Percentiles rank a stretch among this genome's conserved stretches.
Conservation (phyloP, 371 early-diverging fungal species). For the Funneliformis caledonium region DNA sequence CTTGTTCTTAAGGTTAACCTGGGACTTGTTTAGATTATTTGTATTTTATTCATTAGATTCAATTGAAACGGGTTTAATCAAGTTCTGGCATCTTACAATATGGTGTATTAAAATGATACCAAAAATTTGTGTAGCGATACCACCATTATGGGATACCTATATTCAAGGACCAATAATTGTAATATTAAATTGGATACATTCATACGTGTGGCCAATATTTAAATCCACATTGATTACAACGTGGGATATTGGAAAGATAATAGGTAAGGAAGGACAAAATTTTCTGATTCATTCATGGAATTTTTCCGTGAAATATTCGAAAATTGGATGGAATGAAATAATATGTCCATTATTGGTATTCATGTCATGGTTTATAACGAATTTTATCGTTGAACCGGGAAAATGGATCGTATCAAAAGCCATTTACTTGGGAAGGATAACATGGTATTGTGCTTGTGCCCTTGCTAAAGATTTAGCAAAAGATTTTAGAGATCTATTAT, state of each 20-base stretch:
- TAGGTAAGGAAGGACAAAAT: not conserved
- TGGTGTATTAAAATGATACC: slow-evolving; percentile 1
- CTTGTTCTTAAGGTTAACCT: slow-evolving; percentile 5
- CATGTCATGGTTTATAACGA: not conserved
- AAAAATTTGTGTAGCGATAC: not conserved
- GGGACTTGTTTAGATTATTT: slow-evolving; percentile 24
- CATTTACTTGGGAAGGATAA: slow-evolving; percentile 8
- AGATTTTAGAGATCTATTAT: slow-evolving; percentile 25
- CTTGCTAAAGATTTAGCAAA: slow-evolving; percentile 22
- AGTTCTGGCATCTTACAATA: not conserved
- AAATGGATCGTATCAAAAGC: slow-evolving; percentile 7
- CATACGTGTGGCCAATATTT: slow-evolving; percentile 5
- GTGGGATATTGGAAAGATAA: not conserved
- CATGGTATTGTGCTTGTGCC: slow-evolving; percentile 28
- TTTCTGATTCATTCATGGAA: slow-evolving; percentile 2
- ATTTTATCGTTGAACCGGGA: slow-evolving; percentile 16
- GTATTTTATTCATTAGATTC: slow-evolving; percentile 39
- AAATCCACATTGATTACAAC: not conserved
- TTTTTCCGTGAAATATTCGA: not conserved
- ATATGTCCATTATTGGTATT: not conserved
- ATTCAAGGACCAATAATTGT: not conserved
- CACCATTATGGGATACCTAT: not conserved
- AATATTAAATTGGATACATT: not conserved
- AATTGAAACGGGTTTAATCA: not conserved
- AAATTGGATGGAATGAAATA: slow-evolving; percentile 17